Evolutionary conservation across 768 basidiomycete species (phyloP).

Genomic region (Termitomyces sp.): DNA sequence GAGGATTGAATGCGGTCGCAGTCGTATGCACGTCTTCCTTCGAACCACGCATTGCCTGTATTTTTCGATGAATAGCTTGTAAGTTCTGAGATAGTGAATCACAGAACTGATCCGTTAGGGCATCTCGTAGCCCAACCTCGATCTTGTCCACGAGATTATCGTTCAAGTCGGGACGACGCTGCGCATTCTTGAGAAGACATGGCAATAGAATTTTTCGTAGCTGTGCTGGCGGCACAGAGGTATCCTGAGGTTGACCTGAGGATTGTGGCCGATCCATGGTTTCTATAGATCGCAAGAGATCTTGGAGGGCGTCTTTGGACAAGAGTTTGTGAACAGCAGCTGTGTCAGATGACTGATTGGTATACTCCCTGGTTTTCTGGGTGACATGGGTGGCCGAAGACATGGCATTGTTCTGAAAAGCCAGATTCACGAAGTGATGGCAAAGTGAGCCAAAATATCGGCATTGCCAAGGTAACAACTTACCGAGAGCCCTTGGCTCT

Average conservation of each 20-base stretch:
- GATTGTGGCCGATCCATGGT: not conserved
- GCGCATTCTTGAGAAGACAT: slow-evolving; percentile 12
- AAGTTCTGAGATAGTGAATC: slow-evolving; percentile 17
- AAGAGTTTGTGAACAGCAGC: not conserved
- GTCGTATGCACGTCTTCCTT: not conserved
- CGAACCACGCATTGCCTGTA: not conserved
- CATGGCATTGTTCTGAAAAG: not conserved
- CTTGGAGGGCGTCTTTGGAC: not conserved
- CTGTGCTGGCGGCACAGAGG: not conserved
- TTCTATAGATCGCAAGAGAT: slow-evolving; percentile 2
- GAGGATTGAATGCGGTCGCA: not conserved
- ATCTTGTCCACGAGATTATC: not conserved
- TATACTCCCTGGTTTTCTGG: not conserved
- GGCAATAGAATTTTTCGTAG: slow-evolving; percentile 12
- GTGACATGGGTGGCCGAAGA: not conserved
- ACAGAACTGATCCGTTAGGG: slow-evolving; percentile 22
- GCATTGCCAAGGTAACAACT: not conserved
- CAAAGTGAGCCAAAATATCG: not conserved
- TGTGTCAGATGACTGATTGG: not conserved
- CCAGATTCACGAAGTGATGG: not conserved
- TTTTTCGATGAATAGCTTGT: slow-evolving; percentile 7
- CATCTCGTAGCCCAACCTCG: slow-evolving; percentile 9
- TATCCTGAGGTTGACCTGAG: not conserved
- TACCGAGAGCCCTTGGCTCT: not conserved
- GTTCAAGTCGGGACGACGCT: slow-evolving; percentile 8